These are phyloP conservation scores for Paraglomus occultum DNA, from an alignment of 192 early-diverging fungal species.

Conservation along the genomic window DNA sequence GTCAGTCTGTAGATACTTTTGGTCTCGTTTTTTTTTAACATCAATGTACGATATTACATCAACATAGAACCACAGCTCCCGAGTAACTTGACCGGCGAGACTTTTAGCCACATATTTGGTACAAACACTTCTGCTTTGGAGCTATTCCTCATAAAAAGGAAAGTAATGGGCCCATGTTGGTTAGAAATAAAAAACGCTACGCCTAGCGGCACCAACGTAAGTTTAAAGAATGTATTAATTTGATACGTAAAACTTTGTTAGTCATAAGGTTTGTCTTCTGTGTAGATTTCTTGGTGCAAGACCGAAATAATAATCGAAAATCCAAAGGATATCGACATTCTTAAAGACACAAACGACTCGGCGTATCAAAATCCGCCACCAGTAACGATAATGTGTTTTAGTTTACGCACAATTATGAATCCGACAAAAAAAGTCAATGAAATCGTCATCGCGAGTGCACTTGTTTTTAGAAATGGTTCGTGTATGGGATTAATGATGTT, in stretches of 20 bases:
- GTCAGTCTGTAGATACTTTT: not conserved
- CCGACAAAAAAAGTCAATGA: slow-evolving; percentile 82
- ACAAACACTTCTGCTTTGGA: slow-evolving; percentile 85
- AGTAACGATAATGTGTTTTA: slow-evolving; percentile 83
- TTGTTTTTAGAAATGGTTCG: slow-evolving; percentile 71
- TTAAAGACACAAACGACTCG: slow-evolving; percentile 54
- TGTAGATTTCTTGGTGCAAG: slow-evolving; percentile 87
- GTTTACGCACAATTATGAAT: slow-evolving; percentile 82
- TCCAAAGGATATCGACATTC: slow-evolving; percentile 64
- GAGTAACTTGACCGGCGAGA: slow-evolving; percentile 56
- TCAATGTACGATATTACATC: not conserved
- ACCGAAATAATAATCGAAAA: slow-evolving; percentile 64
- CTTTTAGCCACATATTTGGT: slow-evolving; percentile 88
- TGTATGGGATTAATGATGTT: not conserved
- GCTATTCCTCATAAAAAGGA: slow-evolving; percentile 88
- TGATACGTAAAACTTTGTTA: not conserved
- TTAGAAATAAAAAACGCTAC: slow-evolving; percentile 64
- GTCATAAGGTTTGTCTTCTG: not conserved
- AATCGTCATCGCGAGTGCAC: slow-evolving; percentile 73
- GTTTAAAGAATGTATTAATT: not conserved
- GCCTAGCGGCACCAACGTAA: slow-evolving; percentile 48
- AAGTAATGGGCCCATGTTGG: slow-evolving; percentile 98
- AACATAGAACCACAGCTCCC: slow-evolving; percentile 59
- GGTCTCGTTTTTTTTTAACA: not conserved
- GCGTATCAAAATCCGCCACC: slow-evolving; percentile 59